phyloP scores from a whole-genome alignment of 495 filamentous ascomycete species.

The Rusavskia elegans region DNA sequence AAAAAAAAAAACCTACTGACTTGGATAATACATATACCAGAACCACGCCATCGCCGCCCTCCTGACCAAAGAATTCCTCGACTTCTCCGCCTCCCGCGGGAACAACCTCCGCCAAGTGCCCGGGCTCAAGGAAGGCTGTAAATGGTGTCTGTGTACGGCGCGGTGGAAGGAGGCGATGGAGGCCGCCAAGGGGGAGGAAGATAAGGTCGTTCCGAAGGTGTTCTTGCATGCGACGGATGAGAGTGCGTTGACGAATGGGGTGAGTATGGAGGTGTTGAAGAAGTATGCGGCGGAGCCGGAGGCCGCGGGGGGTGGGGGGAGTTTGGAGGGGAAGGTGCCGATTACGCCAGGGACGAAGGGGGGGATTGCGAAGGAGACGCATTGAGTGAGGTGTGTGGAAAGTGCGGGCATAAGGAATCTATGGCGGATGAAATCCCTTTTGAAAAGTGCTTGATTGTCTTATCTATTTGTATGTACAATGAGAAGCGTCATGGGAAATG shows the following conservation, averaged over 20 bases:
- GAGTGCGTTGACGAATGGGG: slow-evolving; percentile 12
- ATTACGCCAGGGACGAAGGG: slow-evolving; percentile 8
- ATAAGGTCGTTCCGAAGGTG: slow-evolving; percentile 16
- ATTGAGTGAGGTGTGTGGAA: slow-evolving; percentile 1
- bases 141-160: slow-evolving; percentile 42
- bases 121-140: slow-evolving; percentile 38
- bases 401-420: background rate
- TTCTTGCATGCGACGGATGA: slow-evolving; percentile 16
- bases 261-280: slow-evolving; percentile 15
- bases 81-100: slow-evolving; percentile 37
- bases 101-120: slow-evolving; percentile 34
- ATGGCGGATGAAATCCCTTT: too few species aligned
- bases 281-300: slow-evolving; percentile 15
- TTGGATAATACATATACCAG: too few species aligned
- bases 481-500: too few species aligned
- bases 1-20: too few species aligned
- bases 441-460: too few species aligned
- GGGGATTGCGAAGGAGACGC: slow-evolving; percentile 12
- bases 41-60: slow-evolving; percentile 33
- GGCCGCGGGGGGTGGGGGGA: slow-evolving; percentile 4
- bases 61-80: slow-evolving; percentile 43
- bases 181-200: slow-evolving; percentile 19
- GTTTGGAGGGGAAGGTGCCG: slow-evolving; percentile 8
- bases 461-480: too few species aligned
- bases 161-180: slow-evolving; percentile 25